Evolutionary conservation across 768 basidiomycete species (phyloP).

Genomic region (Lenzites betulinus): DNA sequence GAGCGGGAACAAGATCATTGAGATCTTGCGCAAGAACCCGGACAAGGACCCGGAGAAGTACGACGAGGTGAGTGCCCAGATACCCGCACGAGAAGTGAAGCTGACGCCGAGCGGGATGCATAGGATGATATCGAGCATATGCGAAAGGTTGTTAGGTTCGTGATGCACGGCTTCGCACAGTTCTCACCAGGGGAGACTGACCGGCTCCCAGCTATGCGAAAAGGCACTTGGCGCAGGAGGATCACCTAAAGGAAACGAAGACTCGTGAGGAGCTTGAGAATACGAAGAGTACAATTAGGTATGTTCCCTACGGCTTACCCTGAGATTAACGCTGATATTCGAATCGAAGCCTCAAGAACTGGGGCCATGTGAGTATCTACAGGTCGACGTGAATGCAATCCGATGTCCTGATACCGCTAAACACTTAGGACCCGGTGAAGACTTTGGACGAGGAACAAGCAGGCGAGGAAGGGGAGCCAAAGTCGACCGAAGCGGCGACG

Average conservation of each 20-base stretch:
- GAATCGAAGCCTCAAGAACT: conserved; percentile 33
- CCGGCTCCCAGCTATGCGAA: conserved; percentile 29
- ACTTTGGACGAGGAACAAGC: conserved; percentile 15
- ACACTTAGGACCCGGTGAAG: conserved; percentile 33
- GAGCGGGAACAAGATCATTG: conserved; percentile 37
- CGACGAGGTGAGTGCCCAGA: conserved; percentile 27
- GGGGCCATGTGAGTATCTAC: conserved; percentile 34
- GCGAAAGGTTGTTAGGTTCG: conserved; percentile 35
- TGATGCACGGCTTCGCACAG: background rate
- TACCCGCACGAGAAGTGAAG: too few species aligned
- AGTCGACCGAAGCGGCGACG: background rate
- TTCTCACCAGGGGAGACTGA: background rate
- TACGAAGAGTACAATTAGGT: conserved; percentile 37
- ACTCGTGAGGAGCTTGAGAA: conserved; percentile 33
- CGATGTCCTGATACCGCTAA: background rate
- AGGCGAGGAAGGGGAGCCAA: conserved; percentile 1
- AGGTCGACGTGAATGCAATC: too few species aligned
- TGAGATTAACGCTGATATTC: background rate
- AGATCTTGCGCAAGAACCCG: conserved; percentile 38
- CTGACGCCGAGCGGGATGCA: background rate
- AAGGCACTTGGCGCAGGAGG: conserved; percentile 36
- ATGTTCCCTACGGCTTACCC: background rate
- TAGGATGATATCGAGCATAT: conserved; percentile 37
- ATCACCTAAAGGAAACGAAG: conserved; percentile 35
- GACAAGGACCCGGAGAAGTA: conserved; percentile 32